These are phyloP conservation scores for Candida golubevii DNA, from an alignment of 805 yeast species.

Conservation along the genomic window DNA sequence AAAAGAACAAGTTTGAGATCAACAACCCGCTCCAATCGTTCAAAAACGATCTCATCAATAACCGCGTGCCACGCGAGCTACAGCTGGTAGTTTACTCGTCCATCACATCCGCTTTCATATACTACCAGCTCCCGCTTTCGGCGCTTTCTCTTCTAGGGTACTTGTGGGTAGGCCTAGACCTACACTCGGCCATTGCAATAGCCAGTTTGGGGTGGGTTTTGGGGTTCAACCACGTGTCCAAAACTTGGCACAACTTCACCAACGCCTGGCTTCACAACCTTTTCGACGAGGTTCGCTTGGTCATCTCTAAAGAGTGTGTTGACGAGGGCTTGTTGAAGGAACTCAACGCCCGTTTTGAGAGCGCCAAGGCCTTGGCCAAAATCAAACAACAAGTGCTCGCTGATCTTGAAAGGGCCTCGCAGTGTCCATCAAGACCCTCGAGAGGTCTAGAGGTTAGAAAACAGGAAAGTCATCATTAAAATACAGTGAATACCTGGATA, in stretches of 20 bases:
- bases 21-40: slow-evolving; percentile 28
- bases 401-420: slow-evolving; percentile 9
- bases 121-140: slow-evolving; percentile 37
- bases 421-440: too few species aligned
- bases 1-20: slow-evolving; percentile 5
- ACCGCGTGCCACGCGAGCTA: slow-evolving; percentile 27
- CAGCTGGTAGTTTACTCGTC: slow-evolving; percentile 34
- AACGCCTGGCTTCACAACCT: slow-evolving; percentile 25
- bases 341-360: slow-evolving; percentile 23
- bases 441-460: too few species aligned
- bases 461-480: too few species aligned
- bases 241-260: slow-evolving; percentile 30
- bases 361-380: slow-evolving; percentile 17
- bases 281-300: slow-evolving; percentile 35
- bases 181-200: slow-evolving; percentile 31
- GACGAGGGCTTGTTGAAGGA: slow-evolving; percentile 37
- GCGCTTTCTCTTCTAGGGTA: slow-evolving; percentile 28
- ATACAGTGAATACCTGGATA: too few species aligned
- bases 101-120: slow-evolving; percentile 27
- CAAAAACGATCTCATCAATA: slow-evolving; percentile 29
- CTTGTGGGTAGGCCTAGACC: slow-evolving; percentile 30
- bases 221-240: slow-evolving; percentile 40
- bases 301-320: slow-evolving; percentile 27
- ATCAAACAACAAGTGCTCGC: slow-evolving; percentile 14
- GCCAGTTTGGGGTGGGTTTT: slow-evolving; percentile 35